Conservation (phyloP, 768 basidiomycete genomes). For the Jaapia argillacea region DNA sequence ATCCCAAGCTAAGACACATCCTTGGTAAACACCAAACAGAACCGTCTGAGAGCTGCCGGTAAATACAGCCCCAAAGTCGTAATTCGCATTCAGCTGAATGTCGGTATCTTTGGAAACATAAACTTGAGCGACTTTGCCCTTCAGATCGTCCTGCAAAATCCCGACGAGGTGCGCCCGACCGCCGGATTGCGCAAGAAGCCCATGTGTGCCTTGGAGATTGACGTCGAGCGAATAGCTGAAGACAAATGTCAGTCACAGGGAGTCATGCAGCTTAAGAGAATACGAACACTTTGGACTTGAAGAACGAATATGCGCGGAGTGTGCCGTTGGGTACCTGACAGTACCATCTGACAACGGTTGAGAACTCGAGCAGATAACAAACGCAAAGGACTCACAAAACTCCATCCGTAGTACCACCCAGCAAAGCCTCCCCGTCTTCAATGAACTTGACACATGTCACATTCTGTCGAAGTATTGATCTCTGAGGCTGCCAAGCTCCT, state of each 20-base stretch:
- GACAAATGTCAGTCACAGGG: background rate
- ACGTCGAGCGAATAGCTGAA: slow-evolving; percentile 45
- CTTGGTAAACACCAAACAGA: slow-evolving; percentile 44
- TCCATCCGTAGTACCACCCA: slow-evolving; percentile 65
- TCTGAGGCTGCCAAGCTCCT: slow-evolving; percentile 58
- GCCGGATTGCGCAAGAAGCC: slow-evolving; percentile 41
- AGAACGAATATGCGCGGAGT: slow-evolving; percentile 46
- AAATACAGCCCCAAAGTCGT: slow-evolving; percentile 42
- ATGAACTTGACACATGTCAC: slow-evolving; percentile 57
- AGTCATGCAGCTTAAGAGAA: too few species aligned
- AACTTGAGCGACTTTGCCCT: slow-evolving; percentile 42
- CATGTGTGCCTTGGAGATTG: slow-evolving; percentile 35
- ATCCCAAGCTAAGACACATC: slow-evolving; percentile 56
- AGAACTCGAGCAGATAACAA: too few species aligned
- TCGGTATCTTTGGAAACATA: slow-evolving; percentile 36
- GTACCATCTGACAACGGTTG: slow-evolving; percentile 44
- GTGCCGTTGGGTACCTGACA: slow-evolving; percentile 61
- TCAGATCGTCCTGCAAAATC: slow-evolving; percentile 38
- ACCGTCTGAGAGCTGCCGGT: slow-evolving; percentile 41
- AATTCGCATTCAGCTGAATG: slow-evolving; percentile 14
- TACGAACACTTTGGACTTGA: slow-evolving; percentile 49
- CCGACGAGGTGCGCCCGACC: slow-evolving; percentile 42
- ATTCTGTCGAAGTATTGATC: slow-evolving; percentile 54
- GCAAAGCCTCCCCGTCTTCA: slow-evolving; percentile 48
- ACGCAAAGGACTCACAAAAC: slow-evolving; percentile 45